Base-by-base conservation (phyloP, 1,139 yeast species). In the Arxiozyma bovina region DNA sequence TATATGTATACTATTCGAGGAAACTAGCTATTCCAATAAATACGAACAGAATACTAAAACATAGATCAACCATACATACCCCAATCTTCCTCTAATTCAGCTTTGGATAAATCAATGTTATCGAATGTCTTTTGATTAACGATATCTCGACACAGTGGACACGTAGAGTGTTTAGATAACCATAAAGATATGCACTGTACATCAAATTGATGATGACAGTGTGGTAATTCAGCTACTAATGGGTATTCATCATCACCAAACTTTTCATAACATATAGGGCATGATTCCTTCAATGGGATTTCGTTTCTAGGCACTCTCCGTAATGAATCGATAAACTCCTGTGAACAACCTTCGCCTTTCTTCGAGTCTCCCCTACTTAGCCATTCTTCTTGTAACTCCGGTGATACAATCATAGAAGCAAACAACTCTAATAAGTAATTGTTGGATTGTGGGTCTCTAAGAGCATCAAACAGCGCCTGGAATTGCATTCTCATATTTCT, bases 161-260 rank as follows among this genome's bases (percentile, higher is more conserved):
- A 91, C 0, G 96, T 89, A 1, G 84, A 76, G 63, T 87, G 85
- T 57, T 83, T 74, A 60, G 81, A 81, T 52, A 91, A 73, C 98
- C 98, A 91, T 0, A 96, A 94, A 0, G 86, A 86, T 45, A 91
- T 82, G 68, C 98, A 91, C 62, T 91, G 97, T 61, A 90, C 74
- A 66, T 91, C 98, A 70, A 87, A 91, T 44, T 77, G 77, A 69
- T 91, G 98, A 50, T 78, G 77, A 66, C 97, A 93, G 21, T 63
- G 70, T 0, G 96, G 96, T 42, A 91, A 74, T 61, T 78, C 74
- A 20, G 89, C 96, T 15, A 91, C 82, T 54, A 91, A 73, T 1
- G 97, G 96, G 63, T 85, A 83, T 52, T 81, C 74, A 66, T 89
- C 96, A 46, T 84, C 87, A 7, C 78, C 73, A 63, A 82, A 91